Evolutionary conservation across 2,329 filamentous ascomycete species (phyloP).

Genomic region (Colletotrichum sp.): DNA sequence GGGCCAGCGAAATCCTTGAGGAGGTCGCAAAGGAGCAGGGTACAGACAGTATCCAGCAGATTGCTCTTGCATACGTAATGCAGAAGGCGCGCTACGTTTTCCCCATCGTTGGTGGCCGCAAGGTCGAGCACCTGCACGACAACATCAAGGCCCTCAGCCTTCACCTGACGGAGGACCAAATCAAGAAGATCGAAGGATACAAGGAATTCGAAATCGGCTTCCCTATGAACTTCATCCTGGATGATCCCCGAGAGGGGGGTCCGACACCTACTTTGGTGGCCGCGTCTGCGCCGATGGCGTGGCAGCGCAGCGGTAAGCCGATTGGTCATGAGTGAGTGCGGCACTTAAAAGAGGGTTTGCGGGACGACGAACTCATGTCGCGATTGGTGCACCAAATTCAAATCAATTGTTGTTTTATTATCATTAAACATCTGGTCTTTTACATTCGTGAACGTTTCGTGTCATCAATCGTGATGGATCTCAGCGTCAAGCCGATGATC

Average conservation of each 20-base stretch:
- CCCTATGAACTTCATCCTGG: conserved; percentile 48
- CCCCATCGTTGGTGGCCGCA: conserved; percentile 58
- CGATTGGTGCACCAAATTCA: neutral
- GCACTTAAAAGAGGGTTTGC: neutral
- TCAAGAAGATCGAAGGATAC: conserved; percentile 58
- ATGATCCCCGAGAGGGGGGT: conserved; percentile 26
- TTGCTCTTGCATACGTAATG: conserved; percentile 60
- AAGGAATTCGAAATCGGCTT: conserved; percentile 61
- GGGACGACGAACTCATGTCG: neutral
- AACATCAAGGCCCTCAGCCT: conserved; percentile 63
- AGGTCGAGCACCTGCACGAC: conserved; percentile 54
- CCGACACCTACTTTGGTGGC: neutral
- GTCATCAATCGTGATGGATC: neutral
- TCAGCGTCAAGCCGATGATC: neutral
- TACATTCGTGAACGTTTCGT: neutral
- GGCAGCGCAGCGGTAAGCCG: conserved; percentile 10
- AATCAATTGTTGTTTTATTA: neutral
- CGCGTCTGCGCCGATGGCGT: conserved; percentile 12
- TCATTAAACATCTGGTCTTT: neutral
- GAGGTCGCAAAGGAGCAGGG: conserved; percentile 63
- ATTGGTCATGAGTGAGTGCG: neutral
- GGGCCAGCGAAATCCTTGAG: conserved; percentile 62
- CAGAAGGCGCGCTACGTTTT: conserved; percentile 58
- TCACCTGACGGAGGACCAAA: conserved; percentile 53
- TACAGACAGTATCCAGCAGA: conserved; percentile 60